Conservation (phyloP, 495 filamentous ascomycete genomes). For the Cercophora samala region DNA sequence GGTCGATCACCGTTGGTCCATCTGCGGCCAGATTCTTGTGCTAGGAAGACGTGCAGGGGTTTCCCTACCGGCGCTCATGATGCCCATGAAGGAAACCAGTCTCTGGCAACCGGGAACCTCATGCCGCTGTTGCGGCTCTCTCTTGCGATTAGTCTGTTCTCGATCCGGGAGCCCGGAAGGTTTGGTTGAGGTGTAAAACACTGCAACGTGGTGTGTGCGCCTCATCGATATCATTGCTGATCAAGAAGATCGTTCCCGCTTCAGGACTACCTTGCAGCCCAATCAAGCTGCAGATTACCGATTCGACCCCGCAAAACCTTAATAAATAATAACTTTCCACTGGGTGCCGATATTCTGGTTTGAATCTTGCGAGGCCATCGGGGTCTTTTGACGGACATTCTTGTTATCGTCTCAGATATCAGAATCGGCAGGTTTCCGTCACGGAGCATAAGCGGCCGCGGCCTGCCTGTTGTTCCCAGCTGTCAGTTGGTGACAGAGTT, state of each 20-base stretch:
- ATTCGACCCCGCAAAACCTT: constrained; percentile 4
- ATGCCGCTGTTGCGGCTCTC: background rate
- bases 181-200: background rate
- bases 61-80: background rate
- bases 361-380: background rate
- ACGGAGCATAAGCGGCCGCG: background rate
- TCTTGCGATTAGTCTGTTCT: background rate
- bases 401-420: background rate
- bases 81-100: background rate
- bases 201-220: background rate
- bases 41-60: background rate
- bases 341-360: background rate
- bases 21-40: background rate
- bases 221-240: background rate
- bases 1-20: background rate
- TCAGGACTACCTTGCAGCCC: background rate
- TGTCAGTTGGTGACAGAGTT: background rate
- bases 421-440: background rate
- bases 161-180: background rate
- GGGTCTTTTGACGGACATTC: background rate
- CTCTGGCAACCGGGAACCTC: background rate
- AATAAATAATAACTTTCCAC: constrained; percentile 1
- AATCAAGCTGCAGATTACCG: background rate
- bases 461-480: background rate
- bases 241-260: background rate